Percentiles rank a stretch among this genome's conserved stretches.
Evolutionary conservation across 495 filamentous ascomycete genomes (phyloP).

Genomic region (Aspergillus indologenus): DNA sequence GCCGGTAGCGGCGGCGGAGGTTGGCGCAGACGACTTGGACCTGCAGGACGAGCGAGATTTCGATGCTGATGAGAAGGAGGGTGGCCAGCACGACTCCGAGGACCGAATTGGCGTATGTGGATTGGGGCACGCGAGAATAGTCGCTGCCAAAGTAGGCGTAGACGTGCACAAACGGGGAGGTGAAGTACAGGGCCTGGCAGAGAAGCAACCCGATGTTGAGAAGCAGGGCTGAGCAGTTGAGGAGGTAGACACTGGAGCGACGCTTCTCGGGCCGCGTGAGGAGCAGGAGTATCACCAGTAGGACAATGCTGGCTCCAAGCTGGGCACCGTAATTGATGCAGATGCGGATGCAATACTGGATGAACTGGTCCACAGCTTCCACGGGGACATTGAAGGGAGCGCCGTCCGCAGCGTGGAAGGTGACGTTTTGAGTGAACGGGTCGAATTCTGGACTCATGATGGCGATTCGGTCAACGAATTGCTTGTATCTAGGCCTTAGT

Average conservation of each 20-base stretch:
- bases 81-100: slow-evolving; percentile 51
- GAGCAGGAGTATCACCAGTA: slow-evolving; percentile 63
- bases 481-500: not conserved
- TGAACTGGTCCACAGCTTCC: slow-evolving; percentile 43
- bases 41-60: slow-evolving; percentile 70
- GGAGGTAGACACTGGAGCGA: slow-evolving; percentile 54
- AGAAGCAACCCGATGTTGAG: slow-evolving; percentile 60
- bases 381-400: slow-evolving; percentile 49
- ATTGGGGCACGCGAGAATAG: slow-evolving; percentile 45
- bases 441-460: slow-evolving; percentile 42
- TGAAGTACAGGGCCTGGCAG: slow-evolving; percentile 56
- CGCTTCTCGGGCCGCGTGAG: slow-evolving; percentile 63
- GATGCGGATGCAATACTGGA: slow-evolving; percentile 49
- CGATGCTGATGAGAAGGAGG: slow-evolving; percentile 58
- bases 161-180: slow-evolving; percentile 52
- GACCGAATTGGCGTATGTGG: slow-evolving; percentile 51
- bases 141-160: slow-evolving; percentile 61
- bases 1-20: slow-evolving; percentile 41
- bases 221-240: slow-evolving; percentile 60
- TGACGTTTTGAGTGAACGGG: slow-evolving; percentile 57
- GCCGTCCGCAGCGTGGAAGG: slow-evolving; percentile 50
- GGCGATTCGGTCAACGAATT: not conserved
- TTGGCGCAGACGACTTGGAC: slow-evolving; percentile 59
- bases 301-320: slow-evolving; percentile 67
- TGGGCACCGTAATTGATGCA: slow-evolving; percentile 70